Base-by-base conservation (phyloP, 805 yeast genomes). In the Metschnikowia lunata region DNA sequence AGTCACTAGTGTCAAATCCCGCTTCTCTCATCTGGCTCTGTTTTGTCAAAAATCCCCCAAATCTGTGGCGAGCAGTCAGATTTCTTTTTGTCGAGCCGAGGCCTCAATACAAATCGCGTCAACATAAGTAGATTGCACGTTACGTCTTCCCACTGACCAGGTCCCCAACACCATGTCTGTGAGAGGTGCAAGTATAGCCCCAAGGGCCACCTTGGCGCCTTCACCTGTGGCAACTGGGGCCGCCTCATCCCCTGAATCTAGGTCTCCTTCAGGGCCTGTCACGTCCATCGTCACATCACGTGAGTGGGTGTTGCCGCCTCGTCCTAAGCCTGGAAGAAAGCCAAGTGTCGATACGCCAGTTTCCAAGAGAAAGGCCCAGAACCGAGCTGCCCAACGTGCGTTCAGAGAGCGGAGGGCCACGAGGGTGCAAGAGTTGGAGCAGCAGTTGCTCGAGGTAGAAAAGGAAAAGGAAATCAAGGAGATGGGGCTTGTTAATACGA, bases 371-470 rank as follows among this genome's bases (percentile, higher is more conserved):
- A 88, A 88, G 63, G 95, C 95, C 3, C 97, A 86, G 63, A 89
- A 89, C 60, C 70, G 97, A 46, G 95, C 93, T n/a, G 96, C 97
- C 18, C 95, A 90, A 69, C 61, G 96, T 46, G 95, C 97, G 2
- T 87, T 88, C 67, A 69, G 97, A 51, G 95, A 88, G 61, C 74
- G 96, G 51, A 70, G 95, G 55, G 95, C 96, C 14, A 85, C 85
- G 29, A 68, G 89, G 40, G 87, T 88, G 7, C 80, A 80, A 46
- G 95, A 85, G 59, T 70, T 90, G 43, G 96, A 88, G 60, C 78
- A 75, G 40, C 80, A 79, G 62, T 72, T 84, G 45, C 67, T 75
- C 59, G 85, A 78, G 56, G 74, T 82, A 41, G 91, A 85, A 63
- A 75, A 78, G 51, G 90, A 80, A 54, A 74, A 77, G 45, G 85